Percentiles rank a stretch among this genome's conserved stretches.
These are phyloP conservation scores for Hordeum marinum DNA, from an alignment of 176 grass and related monocot genomes.

Conservation along the genomic window DNA sequence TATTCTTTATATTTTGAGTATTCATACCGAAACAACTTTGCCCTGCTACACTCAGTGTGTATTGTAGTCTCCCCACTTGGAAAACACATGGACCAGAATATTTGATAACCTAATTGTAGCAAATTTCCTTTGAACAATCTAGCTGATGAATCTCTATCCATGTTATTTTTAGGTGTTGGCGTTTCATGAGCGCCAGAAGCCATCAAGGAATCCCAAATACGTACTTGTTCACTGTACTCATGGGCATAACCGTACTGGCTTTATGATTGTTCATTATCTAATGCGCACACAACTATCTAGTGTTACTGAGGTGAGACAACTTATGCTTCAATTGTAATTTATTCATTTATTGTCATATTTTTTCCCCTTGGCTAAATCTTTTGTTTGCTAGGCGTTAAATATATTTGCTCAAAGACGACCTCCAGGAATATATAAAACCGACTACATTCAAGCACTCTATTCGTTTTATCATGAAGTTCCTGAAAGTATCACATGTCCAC, in stretches of 20 bases:
- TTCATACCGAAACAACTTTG: neutral
- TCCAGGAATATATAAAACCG: constrained; percentile 73
- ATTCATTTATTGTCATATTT: neutral
- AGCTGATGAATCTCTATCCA: neutral
- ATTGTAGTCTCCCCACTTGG: neutral
- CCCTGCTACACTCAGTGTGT: neutral
- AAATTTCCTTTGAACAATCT: neutral
- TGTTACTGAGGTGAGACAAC: constrained; percentile 54
- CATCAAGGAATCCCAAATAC: constrained; percentile 50
- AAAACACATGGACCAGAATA: neutral
- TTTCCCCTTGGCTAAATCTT: constrained; percentile 2
- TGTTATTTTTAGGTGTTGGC: constrained; percentile 50
- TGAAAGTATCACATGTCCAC: constrained; percentile 54
- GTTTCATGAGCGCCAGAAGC: constrained; percentile 55
- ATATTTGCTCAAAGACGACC: constrained; percentile 60
- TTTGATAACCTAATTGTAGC: neutral
- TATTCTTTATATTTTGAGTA: neutral
- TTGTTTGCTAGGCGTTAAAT: constrained; percentile 53
- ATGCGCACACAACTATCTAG: constrained; percentile 48
- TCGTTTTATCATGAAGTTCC: constrained; percentile 67
- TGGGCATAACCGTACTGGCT: constrained; percentile 79
- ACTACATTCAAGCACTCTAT: constrained; percentile 66
- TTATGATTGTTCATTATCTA: constrained; percentile 80
- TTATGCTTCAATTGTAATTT: neutral
- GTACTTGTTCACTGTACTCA: constrained; percentile 80